Conservation (phyloP, 2,329 filamentous ascomycete species). For the Magnaporthales sp. region DNA sequence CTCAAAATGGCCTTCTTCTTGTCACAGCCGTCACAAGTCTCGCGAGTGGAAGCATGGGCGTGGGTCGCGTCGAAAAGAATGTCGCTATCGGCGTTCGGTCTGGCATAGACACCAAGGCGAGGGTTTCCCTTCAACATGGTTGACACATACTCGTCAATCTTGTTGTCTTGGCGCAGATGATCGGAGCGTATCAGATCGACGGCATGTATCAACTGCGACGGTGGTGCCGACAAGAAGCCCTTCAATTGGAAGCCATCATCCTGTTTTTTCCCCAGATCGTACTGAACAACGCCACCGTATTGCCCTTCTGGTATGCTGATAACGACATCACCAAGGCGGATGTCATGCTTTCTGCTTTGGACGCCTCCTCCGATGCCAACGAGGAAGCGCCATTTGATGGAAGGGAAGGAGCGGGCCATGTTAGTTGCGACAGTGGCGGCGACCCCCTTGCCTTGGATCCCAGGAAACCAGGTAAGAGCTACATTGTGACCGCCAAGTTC, state of each 20-base stretch:
- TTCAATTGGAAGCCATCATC: not conserved
- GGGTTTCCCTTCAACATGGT: not conserved
- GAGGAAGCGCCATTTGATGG: constrained; percentile 21
- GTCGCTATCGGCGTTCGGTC: too few relatives aligned
- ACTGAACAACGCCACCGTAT: constrained; percentile 17
- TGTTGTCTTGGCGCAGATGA: not conserved
- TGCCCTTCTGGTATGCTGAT: constrained; percentile 15
- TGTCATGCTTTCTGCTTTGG: constrained; percentile 22
- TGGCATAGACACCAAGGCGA: too few relatives aligned
- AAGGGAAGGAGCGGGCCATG: constrained; percentile 20
- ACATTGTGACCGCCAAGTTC: constrained; percentile 24
- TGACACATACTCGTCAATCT: not conserved
- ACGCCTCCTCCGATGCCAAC: constrained; percentile 27
- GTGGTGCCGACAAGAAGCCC: not conserved
- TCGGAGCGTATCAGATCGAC: not conserved
- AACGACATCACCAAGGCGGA: constrained; percentile 24
- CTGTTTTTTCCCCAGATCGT: constrained; percentile 17
- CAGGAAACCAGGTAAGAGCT: constrained; percentile 21
- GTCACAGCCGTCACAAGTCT: too few relatives aligned
- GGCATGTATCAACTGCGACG: not conserved
- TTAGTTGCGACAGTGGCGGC: constrained; percentile 18
- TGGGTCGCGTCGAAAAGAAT: too few relatives aligned
- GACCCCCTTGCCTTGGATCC: constrained; percentile 15
- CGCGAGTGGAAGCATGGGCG: too few relatives aligned
- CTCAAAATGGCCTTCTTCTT: too few relatives aligned